Evolutionary conservation across 148 eudicot species (phyloP), one percentile per base, ranked within the genome.

Genomic region (Camellia sinensis): DNA sequence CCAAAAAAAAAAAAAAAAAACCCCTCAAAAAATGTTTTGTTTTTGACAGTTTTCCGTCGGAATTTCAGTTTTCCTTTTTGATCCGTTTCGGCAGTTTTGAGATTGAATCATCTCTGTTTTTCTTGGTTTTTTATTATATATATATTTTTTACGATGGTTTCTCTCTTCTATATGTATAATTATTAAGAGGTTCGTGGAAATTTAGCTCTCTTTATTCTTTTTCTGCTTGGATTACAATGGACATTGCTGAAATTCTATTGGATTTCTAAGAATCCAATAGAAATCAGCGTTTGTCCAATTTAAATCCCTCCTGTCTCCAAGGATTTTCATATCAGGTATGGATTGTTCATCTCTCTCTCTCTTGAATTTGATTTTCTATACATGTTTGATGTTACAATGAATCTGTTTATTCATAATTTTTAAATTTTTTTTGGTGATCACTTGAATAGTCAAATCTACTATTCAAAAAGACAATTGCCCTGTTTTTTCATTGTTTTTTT

Each of bases 211-310:
- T 29, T 10, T 21, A 22, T 9, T 48, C 10, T 66, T 63, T 67
- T 68, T 67, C 13, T 67, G 71, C 15, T 50, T 43, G 54, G 21
- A 57, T 76, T 6, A 8, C 4, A 19, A 62, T 72, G 56, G 60
- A 22, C 40, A 68, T 69, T 60, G 74, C 53, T 45, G 80, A 78
- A 44, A 7, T 67, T 79, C 76, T 73, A 45, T 79, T 71, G 76
- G 81, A 44, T 41, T 79, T 41, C 46, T 71, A 22, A 18, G 3
- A 22, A 64, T 45, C 75, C 75, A 14, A 59, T 13, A 70, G 81
- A 68, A 79, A 61, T 70, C 75, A 79, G 68, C 57, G n/a, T 41
- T 43, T 17, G 52, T 19, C 50, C 66, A 5, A 56, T 13, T 7
- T 17, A 54, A 78, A 68, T 6, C 74, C 46, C 6, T 37, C 62